Conservation (phyloP, 225 moss, liverwort and hornwort genomes). For the Takakia lepidozioides region DNA sequence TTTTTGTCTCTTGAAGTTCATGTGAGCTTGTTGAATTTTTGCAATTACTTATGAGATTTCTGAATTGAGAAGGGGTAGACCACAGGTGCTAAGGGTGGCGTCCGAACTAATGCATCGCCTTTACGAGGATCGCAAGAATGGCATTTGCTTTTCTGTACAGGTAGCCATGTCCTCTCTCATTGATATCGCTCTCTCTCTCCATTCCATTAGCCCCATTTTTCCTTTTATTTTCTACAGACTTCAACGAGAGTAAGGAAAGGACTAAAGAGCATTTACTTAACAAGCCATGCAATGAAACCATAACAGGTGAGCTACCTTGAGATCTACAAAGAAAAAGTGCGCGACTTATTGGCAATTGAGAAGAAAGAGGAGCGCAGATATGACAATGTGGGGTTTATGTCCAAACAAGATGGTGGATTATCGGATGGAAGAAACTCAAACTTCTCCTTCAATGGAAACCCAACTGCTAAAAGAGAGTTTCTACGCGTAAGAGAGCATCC, state of each 20-base stretch:
- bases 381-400: constrained; percentile 17
- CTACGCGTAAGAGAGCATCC: constrained; percentile 54
- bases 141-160: constrained; percentile 50
- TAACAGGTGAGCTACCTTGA: constrained; percentile 77
- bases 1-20: too few relatives aligned
- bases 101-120: constrained; percentile 64
- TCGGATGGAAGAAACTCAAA: constrained; percentile 28
- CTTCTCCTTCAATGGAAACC: constrained; percentile 23
- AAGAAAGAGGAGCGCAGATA: constrained; percentile 30
- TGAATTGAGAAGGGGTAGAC: too few relatives aligned
- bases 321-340: constrained; percentile 66
- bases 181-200: too few relatives aligned
- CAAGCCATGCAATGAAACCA: background rate
- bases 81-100: constrained; percentile 63
- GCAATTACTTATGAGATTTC: too few relatives aligned
- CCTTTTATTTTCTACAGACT: too few relatives aligned
- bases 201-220: too few relatives aligned
- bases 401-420: constrained; percentile 2
- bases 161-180: constrained; percentile 13
- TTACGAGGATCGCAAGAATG: constrained; percentile 29
- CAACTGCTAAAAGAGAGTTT: constrained; percentile 28
- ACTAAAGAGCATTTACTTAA: background rate
- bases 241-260: too few relatives aligned
- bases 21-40: too few relatives aligned
- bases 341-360: constrained; percentile 46